phyloP scores from a whole-genome alignment of 768 basidiomycete genomes.

The Lentinula raphanica region DNA sequence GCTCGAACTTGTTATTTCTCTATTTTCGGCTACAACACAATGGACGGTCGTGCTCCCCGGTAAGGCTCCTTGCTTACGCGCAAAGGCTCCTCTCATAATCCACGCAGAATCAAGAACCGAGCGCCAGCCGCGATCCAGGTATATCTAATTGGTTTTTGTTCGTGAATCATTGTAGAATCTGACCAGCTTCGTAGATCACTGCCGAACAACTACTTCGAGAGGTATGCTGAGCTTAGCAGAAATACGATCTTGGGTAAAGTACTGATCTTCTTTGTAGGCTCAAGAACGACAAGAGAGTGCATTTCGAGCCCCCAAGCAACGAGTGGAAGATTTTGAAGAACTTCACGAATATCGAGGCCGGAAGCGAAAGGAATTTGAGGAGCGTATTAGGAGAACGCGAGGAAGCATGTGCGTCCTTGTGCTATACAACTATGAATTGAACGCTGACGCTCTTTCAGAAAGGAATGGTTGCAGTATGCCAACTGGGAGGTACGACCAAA shows the following conservation, averaged over 20 bases:
- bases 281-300: slow-evolving; percentile 95
- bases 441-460: slow-evolving; percentile 35
- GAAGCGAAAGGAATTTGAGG: slow-evolving; percentile 93
- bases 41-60: slow-evolving; percentile 82
- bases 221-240: slow-evolving; percentile 33
- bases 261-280: slow-evolving; percentile 49
- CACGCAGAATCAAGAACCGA: slow-evolving; percentile 82
- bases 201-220: slow-evolving; percentile 97
- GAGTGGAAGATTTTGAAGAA: slow-evolving; percentile 94
- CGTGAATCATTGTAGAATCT: slow-evolving; percentile 5
- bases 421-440: too few species aligned
- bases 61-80: too few species aligned
- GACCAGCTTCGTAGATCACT: slow-evolving; percentile 65
- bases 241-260: not conserved
- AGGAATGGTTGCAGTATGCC: slow-evolving; percentile 84
- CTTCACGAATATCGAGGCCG: slow-evolving; percentile 86
- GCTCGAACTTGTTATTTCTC: not conserved
- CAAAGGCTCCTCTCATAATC: not conserved
- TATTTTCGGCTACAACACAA: slow-evolving; percentile 19
- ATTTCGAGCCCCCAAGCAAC: slow-evolving; percentile 88
- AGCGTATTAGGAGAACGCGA: slow-evolving; percentile 72
- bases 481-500: slow-evolving; percentile 68
- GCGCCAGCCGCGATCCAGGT: slow-evolving; percentile 93
- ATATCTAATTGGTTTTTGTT: slow-evolving; percentile 16
- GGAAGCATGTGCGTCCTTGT: slow-evolving; percentile 57